Conservation (phyloP, 768 basidiomycete genomes). For the Pisolithus orientalis region DNA sequence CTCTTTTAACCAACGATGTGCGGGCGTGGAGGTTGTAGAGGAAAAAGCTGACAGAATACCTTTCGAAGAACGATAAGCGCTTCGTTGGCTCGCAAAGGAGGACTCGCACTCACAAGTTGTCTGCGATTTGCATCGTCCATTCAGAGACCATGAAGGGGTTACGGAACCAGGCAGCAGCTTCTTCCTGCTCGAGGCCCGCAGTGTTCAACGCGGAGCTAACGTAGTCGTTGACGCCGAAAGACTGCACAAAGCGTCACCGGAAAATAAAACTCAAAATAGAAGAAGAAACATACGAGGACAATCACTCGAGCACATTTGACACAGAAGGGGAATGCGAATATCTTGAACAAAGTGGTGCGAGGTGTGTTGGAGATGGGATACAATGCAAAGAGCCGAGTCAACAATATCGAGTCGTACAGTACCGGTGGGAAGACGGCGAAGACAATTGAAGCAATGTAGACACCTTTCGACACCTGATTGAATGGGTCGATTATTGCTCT, state of each 20-base stretch:
- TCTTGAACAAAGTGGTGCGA: constrained; percentile 5
- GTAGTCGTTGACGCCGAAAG: neutral
- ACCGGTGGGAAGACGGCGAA: constrained; percentile 27
- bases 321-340: constrained; percentile 25
- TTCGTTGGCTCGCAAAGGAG: no score
- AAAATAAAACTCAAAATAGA: constrained; percentile 1
- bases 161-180: neutral
- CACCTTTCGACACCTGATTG: constrained; percentile 8
- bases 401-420: constrained; percentile 32
- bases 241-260: neutral
- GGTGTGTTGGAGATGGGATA: constrained; percentile 23
- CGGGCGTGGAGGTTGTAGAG: constrained; percentile 16
- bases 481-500: constrained; percentile 12
- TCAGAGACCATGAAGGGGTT: constrained; percentile 20
- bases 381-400: constrained; percentile 31
- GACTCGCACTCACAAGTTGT: constrained; percentile 24
- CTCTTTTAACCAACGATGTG: neutral
- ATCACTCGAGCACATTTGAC: constrained; percentile 28
- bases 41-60: constrained; percentile 25
- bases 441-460: constrained; percentile 16
- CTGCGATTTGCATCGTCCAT: constrained; percentile 30
- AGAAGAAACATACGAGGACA: constrained; percentile 5
- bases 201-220: neutral
- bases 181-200: neutral
- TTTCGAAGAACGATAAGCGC: neutral